phyloP scores from a whole-genome alignment of 2,329 filamentous ascomycete genomes.

The Talaromyces piceae region DNA sequence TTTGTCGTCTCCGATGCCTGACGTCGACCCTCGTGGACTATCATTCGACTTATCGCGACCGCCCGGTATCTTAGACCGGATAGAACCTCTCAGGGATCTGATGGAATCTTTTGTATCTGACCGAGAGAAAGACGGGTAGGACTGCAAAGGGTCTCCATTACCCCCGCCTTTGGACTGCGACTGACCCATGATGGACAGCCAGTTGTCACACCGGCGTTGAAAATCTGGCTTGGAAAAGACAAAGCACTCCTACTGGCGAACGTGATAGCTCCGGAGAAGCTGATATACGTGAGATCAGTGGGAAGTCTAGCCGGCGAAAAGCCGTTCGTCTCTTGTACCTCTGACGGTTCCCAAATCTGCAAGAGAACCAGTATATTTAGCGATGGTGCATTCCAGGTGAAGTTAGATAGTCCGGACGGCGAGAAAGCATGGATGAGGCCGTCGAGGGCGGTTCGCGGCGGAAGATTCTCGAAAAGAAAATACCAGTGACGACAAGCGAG shows the following conservation, averaged over 20 bases:
- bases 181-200: constrained; percentile 41
- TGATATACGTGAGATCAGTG: neutral
- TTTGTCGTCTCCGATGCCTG: constrained; percentile 52
- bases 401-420: neutral
- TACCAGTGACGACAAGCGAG: neutral
- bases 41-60: constrained; percentile 46
- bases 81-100: constrained; percentile 70
- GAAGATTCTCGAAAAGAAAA: neutral
- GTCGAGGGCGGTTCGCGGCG: neutral
- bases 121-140: constrained; percentile 84
- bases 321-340: too few relatives aligned
- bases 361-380: neutral
- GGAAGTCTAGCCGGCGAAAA: neutral
- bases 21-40: constrained; percentile 69
- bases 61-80: constrained; percentile 85
- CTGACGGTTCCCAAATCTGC: too few relatives aligned
- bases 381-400: constrained; percentile 1
- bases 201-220: constrained; percentile 4
- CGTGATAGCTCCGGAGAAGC: neutral
- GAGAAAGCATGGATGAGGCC: neutral
- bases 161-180: constrained; percentile 45
- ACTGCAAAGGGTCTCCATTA: constrained; percentile 60
- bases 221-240: neutral
- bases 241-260: neutral
- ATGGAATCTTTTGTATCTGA: constrained; percentile 90